phyloP scores from a whole-genome alignment of 495 filamentous ascomycete species.

The Aspergillus indologenus region DNA sequence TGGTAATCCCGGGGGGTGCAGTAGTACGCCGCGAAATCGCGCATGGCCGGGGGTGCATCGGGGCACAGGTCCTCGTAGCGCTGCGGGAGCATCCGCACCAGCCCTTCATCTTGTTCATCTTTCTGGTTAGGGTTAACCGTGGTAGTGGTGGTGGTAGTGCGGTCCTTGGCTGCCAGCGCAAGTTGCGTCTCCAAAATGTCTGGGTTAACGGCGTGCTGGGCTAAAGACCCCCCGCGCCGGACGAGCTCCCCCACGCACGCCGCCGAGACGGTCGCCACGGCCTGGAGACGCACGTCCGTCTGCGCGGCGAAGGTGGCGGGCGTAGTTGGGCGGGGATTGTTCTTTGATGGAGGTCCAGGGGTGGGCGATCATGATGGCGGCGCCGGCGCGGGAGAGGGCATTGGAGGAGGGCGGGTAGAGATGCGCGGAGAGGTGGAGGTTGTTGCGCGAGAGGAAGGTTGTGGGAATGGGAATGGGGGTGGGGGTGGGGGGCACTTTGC shows the following conservation, averaged over 20 bases:
- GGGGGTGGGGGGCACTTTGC: no score
- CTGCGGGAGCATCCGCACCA: not conserved
- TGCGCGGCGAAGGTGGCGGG: slow-evolving; percentile 31
- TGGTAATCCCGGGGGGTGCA: slow-evolving; percentile 22
- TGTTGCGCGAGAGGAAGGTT: slow-evolving; percentile 7
- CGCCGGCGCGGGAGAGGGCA: not conserved
- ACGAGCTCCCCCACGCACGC: slow-evolving; percentile 23
- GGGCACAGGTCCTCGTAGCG: slow-evolving; percentile 9
- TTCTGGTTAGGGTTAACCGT: no score
- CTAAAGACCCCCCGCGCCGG: no score
- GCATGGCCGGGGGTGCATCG: slow-evolving; percentile 14
- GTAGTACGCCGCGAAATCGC: slow-evolving; percentile 25
- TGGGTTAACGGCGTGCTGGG: no score
- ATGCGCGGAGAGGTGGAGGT: slow-evolving; percentile 2
- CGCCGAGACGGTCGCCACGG: slow-evolving; percentile 31
- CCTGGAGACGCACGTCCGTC: slow-evolving; percentile 38
- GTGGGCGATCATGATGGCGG: slow-evolving; percentile 36
- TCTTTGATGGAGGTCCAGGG: slow-evolving; percentile 39
- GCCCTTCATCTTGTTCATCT: not conserved
- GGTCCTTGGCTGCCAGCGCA: no score
- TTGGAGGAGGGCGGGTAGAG: not conserved
- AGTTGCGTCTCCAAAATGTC: no score
- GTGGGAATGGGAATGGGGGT: no score
- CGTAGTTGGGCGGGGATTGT: slow-evolving; percentile 34
- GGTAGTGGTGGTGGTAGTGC: no score